Evolutionary conservation across 352 stramenopile species (phyloP).

Genomic region (Peronospora farinosa): DNA sequence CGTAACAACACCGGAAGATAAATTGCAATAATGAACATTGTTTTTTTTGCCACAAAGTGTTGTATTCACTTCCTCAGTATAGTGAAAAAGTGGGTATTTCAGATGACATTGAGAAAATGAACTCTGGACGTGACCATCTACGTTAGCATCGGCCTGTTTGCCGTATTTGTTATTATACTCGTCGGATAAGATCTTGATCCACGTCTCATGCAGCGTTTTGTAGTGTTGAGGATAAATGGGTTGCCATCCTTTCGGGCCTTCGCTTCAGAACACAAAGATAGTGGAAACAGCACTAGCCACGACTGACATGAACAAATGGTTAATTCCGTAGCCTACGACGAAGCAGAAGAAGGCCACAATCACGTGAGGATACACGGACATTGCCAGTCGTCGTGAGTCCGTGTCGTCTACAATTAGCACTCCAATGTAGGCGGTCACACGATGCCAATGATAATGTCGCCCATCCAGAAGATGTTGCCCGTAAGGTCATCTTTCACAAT

Average conservation of each 20-base stretch:
- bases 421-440: constrained; percentile 59
- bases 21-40: no score
- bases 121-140: constrained; percentile 13
- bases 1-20: no score
- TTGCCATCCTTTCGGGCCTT: constrained; percentile 73
- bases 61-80: no score
- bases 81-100: no score
- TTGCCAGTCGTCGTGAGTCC: constrained; percentile 46
- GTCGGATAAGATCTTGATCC: constrained; percentile 75
- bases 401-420: constrained; percentile 44
- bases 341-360: constrained; percentile 71
- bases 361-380: constrained; percentile 60
- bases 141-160: constrained; percentile 34
- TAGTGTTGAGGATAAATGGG: constrained; percentile 68
- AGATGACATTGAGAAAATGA: no score
- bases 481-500: constrained; percentile 88
- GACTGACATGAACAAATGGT: constrained; percentile 65
- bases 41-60: no score
- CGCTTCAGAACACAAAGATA: constrained; percentile 79
- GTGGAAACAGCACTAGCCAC: constrained; percentile 72
- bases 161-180: constrained; percentile 81
- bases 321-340: constrained; percentile 64
- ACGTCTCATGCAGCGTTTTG: constrained; percentile 61
- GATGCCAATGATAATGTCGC: constrained; percentile 67
- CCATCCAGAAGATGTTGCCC: constrained; percentile 79